phyloP scores from a whole-genome alignment of 208 protist genomes.

The Angomonas ambiguus region DNA sequence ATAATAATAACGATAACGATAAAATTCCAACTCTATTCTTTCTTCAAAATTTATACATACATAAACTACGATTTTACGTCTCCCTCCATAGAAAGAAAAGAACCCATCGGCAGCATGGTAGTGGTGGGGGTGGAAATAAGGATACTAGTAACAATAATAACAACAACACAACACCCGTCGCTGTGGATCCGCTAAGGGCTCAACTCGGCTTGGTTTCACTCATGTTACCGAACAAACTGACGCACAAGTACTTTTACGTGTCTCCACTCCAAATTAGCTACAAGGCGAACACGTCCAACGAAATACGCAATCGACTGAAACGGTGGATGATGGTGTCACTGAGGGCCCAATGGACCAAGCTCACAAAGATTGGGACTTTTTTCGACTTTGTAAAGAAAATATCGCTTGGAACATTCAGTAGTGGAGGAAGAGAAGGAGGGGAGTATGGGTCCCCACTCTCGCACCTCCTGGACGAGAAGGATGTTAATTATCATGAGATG shows the following conservation, averaged over 20 bases:
- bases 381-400: neutral
- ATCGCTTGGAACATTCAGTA: too few species aligned
- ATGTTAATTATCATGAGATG: too few species aligned
- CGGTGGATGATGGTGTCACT: slow-evolving; percentile 57
- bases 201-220: slow-evolving; percentile 64
- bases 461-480: too few species aligned
- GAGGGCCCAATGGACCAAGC: slow-evolving; percentile 74
- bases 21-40: neutral
- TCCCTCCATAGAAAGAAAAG: neutral
- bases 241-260: slow-evolving; percentile 50
- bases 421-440: too few species aligned
- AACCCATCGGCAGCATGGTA: too few species aligned
- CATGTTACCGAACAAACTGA: slow-evolving; percentile 60
- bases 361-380: slow-evolving; percentile 60
- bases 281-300: slow-evolving; percentile 41
- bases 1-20: neutral
- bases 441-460: too few species aligned
- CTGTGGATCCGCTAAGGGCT: slow-evolving; percentile 53
- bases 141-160: too few species aligned
- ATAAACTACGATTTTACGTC: slow-evolving; percentile 2
- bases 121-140: too few species aligned
- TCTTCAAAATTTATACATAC: neutral
- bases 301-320: slow-evolving; percentile 29
- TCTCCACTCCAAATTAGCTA: slow-evolving; percentile 30
- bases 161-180: too few species aligned